phyloP scores from a whole-genome alignment of 1,139 yeast genomes.

The Sugiyamaella japonica region DNA sequence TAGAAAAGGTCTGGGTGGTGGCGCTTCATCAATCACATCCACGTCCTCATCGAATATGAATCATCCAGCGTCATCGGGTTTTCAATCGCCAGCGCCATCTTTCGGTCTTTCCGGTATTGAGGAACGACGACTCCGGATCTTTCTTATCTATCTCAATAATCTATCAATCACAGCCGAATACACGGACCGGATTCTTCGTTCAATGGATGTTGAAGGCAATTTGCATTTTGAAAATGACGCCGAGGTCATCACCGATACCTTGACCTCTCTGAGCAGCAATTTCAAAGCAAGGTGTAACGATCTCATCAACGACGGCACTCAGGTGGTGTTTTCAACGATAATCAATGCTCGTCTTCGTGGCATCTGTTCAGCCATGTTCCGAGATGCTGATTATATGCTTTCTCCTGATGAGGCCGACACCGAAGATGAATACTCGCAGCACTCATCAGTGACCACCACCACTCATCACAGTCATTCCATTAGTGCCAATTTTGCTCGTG shows the following conservation, averaged over 20 bases:
- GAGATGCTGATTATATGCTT: constrained; percentile 51
- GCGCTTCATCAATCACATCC: not conserved
- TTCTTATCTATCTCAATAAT: constrained; percentile 59
- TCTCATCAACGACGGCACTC: constrained; percentile 55
- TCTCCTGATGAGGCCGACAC: constrained; percentile 33
- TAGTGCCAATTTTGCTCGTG: constrained; percentile 32
- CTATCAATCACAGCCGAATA: constrained; percentile 61
- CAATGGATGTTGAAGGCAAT: constrained; percentile 44
- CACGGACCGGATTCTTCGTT: constrained; percentile 49
- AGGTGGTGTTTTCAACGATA: constrained; percentile 58
- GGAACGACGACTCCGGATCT: constrained; percentile 48
- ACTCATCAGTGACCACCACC: not conserved
- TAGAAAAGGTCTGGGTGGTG: not conserved
- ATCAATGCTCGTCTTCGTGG: constrained; percentile 52
- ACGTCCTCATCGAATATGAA: not conserved
- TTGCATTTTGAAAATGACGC: constrained; percentile 61
- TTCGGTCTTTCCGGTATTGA: constrained; percentile 35
- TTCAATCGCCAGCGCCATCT: constrained; percentile 28
- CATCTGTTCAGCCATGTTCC: constrained; percentile 56
- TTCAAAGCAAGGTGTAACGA: constrained; percentile 48
- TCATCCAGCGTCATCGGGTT: not conserved
- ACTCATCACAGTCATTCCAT: constrained; percentile 7
- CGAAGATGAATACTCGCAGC: constrained; percentile 12
- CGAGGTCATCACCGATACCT: constrained; percentile 45
- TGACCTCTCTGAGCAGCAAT: constrained; percentile 38